Conservation (phyloP, 176 grass and related monocot genomes). For the Tuctoria greenei region DNA sequence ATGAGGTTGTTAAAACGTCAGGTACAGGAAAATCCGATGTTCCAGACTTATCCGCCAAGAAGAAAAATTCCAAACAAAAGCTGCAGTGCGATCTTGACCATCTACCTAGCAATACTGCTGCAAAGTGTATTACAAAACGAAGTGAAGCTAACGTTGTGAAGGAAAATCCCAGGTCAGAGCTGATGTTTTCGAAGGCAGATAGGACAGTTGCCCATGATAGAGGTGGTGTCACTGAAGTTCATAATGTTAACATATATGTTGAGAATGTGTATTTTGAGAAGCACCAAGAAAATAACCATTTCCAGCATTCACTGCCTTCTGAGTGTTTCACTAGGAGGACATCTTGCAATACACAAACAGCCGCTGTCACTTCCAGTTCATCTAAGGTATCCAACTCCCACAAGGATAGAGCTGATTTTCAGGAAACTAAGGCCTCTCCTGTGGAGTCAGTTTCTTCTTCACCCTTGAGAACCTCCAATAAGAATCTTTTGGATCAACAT, state of each 20-base stretch:
- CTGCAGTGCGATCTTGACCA: slow-evolving; percentile 31
- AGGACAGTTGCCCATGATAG: slow-evolving; percentile 23
- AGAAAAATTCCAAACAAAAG: slow-evolving; percentile 48
- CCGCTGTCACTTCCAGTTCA: slow-evolving; percentile 60
- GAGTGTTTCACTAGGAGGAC: slow-evolving; percentile 40
- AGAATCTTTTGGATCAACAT: slow-evolving; percentile 37
- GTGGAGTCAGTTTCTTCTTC: slow-evolving; percentile 87
- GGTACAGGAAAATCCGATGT: slow-evolving; percentile 39
- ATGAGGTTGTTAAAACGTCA: slow-evolving; percentile 31
- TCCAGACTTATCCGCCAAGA: slow-evolving; percentile 39
- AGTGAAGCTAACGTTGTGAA: slow-evolving; percentile 45
- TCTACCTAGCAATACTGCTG: background rate
- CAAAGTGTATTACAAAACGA: slow-evolving; percentile 38
- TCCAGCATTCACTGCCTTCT: slow-evolving; percentile 30
- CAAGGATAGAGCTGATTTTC: slow-evolving; percentile 60
- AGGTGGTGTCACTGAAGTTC: slow-evolving; percentile 24
- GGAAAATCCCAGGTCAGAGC: slow-evolving; percentile 38
- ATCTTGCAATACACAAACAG: slow-evolving; percentile 29
- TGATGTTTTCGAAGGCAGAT: slow-evolving; percentile 39
- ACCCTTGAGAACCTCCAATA: slow-evolving; percentile 46
- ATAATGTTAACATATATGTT: slow-evolving; percentile 23
- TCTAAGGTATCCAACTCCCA: slow-evolving; percentile 56
- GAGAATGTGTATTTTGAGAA: slow-evolving; percentile 45
- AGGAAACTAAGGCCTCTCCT: slow-evolving; percentile 56
- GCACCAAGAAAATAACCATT: slow-evolving; percentile 32